Conservation (phyloP, 495 filamentous ascomycete genomes). For the Penicillium ucsense region DNA sequence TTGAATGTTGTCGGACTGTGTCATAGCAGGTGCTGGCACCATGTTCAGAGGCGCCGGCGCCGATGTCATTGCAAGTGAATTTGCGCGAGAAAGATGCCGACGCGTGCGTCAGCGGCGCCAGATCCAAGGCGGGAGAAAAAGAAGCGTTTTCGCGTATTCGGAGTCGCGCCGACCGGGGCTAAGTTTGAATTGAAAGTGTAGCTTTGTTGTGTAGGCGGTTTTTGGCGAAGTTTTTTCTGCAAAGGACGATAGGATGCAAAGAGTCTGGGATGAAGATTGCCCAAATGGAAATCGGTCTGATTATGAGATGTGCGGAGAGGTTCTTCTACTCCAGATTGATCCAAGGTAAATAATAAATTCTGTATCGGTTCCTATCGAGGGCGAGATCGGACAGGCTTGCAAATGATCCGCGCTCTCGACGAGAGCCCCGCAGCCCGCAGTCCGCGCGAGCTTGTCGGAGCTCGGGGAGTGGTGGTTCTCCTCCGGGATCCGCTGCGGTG, state of each 20-base stretch:
- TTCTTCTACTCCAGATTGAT: too few species aligned
- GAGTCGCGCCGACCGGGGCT: too few species aligned
- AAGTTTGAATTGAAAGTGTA: background rate
- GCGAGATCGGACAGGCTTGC: constrained; percentile 5
- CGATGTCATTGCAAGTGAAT: constrained; percentile 14
- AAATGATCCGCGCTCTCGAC: constrained; percentile 1
- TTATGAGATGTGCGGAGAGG: too few species aligned
- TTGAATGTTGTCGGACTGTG: background rate
- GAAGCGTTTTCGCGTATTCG: background rate
- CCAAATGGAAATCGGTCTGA: too few species aligned
- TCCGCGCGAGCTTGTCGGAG: background rate
- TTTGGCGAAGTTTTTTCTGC: too few species aligned
- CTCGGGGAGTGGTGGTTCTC: constrained; percentile 22
- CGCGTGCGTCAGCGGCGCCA: constrained; percentile 6
- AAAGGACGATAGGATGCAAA: too few species aligned
- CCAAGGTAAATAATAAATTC: too few species aligned
- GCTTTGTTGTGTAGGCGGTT: too few species aligned
- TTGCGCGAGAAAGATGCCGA: background rate
- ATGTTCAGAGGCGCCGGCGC: constrained; percentile 15
- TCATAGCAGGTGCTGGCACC: constrained; percentile 7
- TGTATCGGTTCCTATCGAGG: background rate
- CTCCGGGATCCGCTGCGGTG: constrained; percentile 15
- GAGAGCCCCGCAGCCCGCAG: constrained; percentile 23
- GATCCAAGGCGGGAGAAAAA: background rate
- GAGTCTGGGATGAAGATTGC: too few species aligned